phyloP scores from a whole-genome alignment of 805 yeast species.

The Yamadazyma phyllophila region DNA sequence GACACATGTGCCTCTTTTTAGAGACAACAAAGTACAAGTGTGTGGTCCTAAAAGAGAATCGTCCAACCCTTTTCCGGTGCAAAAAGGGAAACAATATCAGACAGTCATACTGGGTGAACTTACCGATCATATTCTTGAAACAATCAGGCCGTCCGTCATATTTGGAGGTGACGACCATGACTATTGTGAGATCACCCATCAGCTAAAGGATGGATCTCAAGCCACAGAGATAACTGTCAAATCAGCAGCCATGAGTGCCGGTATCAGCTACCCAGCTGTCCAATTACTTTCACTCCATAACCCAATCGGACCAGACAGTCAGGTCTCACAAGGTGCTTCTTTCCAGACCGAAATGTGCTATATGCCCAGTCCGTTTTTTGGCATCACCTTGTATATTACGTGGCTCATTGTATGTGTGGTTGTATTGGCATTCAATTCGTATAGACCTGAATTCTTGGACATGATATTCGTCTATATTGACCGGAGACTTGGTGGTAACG shows the following conservation, averaged over 20 bases:
- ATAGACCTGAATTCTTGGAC: conserved; percentile 5
- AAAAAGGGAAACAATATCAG: conserved; percentile 81
- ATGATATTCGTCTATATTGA: neutral
- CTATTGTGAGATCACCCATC: conserved; percentile 76
- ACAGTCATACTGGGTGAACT: conserved; percentile 67
- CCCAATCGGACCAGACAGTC: conserved; percentile 27
- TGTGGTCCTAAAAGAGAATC: conserved; percentile 85
- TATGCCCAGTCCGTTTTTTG: conserved; percentile 53
- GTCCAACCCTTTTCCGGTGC: conserved; percentile 58
- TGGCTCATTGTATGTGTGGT: conserved; percentile 17
- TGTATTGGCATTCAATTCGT: conserved; percentile 13
- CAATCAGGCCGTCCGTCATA: conserved; percentile 62
- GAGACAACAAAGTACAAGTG: conserved; percentile 56
- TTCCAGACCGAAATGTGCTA: conserved; percentile 50
- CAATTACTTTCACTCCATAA: conserved; percentile 41
- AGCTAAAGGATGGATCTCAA: conserved; percentile 6
- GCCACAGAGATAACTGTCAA: conserved; percentile 39
- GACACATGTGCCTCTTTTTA: conserved; percentile 83
- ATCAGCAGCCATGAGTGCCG: conserved; percentile 42
- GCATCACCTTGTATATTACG: conserved; percentile 34
- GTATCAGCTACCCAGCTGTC: conserved; percentile 39
- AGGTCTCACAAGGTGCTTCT: conserved; percentile 13
- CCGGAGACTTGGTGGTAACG: neutral
- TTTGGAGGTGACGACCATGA: conserved; percentile 98
- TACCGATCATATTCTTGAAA: conserved; percentile 55